These are phyloP conservation scores for Solanum neorickii DNA, from an alignment of 257 asterid species.

Conservation along the genomic window DNA sequence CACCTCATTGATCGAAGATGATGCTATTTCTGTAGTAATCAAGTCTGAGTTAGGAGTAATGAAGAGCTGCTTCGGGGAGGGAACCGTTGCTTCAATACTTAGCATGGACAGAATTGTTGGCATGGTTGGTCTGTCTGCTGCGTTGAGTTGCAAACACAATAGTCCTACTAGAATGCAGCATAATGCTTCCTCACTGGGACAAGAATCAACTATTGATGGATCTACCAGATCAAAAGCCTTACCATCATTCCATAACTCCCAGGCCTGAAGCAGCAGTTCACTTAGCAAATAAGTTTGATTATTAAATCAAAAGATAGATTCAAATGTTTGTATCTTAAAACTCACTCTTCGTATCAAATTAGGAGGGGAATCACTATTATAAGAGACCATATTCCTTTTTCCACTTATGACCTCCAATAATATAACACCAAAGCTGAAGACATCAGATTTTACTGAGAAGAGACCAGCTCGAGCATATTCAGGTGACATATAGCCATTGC, in stretches of 20 bases:
- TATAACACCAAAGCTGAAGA: conserved; percentile 8
- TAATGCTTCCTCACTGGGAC: background rate
- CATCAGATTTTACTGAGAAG: conserved; percentile 7
- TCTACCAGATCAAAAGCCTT: conserved; percentile 4
- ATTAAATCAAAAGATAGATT: background rate
- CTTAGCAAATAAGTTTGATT: background rate
- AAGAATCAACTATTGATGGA: conserved; percentile 5
- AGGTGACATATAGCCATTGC: conserved; percentile 6
- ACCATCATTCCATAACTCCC: conserved; percentile 18
- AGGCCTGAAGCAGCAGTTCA: conserved; percentile 7
- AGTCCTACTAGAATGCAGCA: conserved; percentile 21
- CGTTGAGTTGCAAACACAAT: conserved; percentile 18
- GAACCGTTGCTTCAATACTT: conserved; percentile 1
- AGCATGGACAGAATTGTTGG: conserved; percentile 8
- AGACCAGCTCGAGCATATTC: background rate
- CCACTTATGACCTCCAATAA: conserved; percentile 11
- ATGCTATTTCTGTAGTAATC: background rate
- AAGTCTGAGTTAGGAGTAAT: background rate
- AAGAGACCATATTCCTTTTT: background rate
- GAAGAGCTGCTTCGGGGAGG: conserved; percentile 14
- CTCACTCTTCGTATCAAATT: background rate
- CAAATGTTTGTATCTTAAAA: background rate
- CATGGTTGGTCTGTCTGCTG: conserved; percentile 16
- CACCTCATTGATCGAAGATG: conserved; percentile 2
- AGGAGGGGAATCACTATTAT: background rate